Percentiles rank a stretch among this genome's conserved stretches.
Conservation (phyloP, 2,329 filamentous ascomycete genomes). For the Incumbomyces lentus region DNA sequence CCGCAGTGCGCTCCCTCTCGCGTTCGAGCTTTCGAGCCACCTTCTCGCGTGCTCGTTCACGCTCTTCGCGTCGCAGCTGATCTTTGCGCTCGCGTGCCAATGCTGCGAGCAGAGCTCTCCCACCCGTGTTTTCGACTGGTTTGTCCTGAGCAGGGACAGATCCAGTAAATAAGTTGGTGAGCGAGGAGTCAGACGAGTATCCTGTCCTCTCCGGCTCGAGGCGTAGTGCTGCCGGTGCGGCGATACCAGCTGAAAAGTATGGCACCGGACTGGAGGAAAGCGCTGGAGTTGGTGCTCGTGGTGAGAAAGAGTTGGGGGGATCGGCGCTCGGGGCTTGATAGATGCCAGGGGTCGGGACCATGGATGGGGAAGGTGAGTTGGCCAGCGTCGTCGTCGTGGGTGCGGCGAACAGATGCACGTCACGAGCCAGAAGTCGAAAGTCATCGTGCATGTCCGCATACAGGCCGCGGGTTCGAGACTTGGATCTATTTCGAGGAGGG, state of each 20-base stretch:
- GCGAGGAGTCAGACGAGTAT: constrained; percentile 5
- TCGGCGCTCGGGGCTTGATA: no score
- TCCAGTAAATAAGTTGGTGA: not conserved
- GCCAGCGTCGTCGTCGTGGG: not conserved
- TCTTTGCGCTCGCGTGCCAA: not conserved
- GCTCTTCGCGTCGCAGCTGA: constrained; percentile 2
- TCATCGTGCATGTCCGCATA: constrained; percentile 8
- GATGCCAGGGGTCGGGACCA: no score
- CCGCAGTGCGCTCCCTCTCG: not conserved
- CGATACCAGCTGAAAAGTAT: not conserved
- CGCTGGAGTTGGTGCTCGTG: not conserved
- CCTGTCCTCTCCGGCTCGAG: not conserved
- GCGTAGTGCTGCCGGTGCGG: not conserved
- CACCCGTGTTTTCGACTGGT: not conserved
- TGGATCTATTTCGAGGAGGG: not conserved
- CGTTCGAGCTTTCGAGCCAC: not conserved
- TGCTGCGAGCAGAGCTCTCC: not conserved
- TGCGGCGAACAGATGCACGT: not conserved
- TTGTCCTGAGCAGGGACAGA: not conserved
- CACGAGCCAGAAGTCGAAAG: constrained; percentile 4
- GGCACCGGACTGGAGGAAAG: not conserved
- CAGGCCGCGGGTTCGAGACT: constrained; percentile 3
- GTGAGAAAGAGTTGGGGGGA: not conserved
- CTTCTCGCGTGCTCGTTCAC: constrained; percentile 3
- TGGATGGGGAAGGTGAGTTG: no score